Evolutionary conservation across 2,329 filamentous ascomycete genomes (phyloP).

Genomic region (Botrytis aclada): DNA sequence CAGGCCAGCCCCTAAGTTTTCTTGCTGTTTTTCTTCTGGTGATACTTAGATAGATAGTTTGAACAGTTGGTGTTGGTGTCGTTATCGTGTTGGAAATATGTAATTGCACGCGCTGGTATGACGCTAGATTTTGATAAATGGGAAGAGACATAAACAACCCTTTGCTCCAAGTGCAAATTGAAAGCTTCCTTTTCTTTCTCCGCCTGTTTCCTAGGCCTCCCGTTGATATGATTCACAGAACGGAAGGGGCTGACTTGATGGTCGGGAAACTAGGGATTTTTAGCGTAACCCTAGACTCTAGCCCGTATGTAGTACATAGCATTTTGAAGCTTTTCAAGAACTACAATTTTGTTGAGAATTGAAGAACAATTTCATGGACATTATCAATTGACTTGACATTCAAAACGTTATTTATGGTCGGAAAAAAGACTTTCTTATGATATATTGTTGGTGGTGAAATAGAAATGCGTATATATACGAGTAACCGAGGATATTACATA

Average conservation of each 20-base stretch:
- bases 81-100: background rate
- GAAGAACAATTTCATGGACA: too few species aligned
- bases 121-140: background rate
- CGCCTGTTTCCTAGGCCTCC: rapidly evolving
- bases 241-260: too few species aligned
- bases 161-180: background rate
- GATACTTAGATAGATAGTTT: background rate
- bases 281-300: background rate
- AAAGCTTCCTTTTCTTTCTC: background rate
- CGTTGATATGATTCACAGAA: too few species aligned
- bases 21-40: background rate
- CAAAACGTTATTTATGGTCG: rapidly evolving
- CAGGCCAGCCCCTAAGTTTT: background rate
- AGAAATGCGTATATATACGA: background rate
- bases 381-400: background rate
- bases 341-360: background rate
- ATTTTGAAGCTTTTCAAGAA: background rate
- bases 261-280: background rate
- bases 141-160: background rate
- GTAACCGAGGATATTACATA: background rate
- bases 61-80: background rate
- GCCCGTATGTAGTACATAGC: background rate
- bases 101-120: background rate
- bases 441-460: background rate
- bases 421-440: background rate